Evolutionary conservation across 768 basidiomycete genomes (phyloP).

Genomic region (Pisolithus tinctorius): DNA sequence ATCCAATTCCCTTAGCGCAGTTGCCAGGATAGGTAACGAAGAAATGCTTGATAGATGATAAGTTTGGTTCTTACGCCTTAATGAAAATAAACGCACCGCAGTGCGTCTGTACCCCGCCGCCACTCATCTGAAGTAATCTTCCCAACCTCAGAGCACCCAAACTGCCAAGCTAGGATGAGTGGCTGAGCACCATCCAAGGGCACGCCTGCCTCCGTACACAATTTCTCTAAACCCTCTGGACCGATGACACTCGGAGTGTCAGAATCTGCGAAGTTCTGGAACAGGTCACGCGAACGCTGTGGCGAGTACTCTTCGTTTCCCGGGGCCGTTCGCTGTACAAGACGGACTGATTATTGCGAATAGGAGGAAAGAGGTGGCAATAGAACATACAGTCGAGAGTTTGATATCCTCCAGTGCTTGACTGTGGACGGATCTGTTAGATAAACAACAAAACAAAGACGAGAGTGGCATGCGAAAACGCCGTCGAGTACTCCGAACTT

Average conservation of each 20-base stretch:
- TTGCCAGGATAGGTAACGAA: constrained; percentile 41
- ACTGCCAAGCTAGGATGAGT: constrained; percentile 70
- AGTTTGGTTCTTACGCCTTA: background rate
- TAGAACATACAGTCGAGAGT: constrained; percentile 23
- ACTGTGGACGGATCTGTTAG: constrained; percentile 47
- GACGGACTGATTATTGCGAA: background rate
- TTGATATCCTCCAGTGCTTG: constrained; percentile 36
- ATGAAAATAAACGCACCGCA: constrained; percentile 33
- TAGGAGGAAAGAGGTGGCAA: background rate
- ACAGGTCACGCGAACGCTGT: constrained; percentile 47
- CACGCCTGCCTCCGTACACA: constrained; percentile 67
- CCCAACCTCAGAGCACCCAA: constrained; percentile 65
- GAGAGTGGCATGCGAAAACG: constrained; percentile 50
- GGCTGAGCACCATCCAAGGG: constrained; percentile 68
- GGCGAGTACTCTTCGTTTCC: constrained; percentile 38
- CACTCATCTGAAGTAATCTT: constrained; percentile 66
- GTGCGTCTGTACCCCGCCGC: constrained; percentile 45
- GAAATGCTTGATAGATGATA: constrained; percentile 35
- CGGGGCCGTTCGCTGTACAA: constrained; percentile 2
- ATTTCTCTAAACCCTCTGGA: constrained; percentile 61
- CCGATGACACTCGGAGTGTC: constrained; percentile 47
- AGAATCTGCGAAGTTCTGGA: constrained; percentile 56
- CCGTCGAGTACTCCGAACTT: constrained; percentile 20
- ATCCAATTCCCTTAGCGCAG: constrained; percentile 55
- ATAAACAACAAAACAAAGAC: constrained; percentile 57